Base-by-base conservation (phyloP, 2,329 filamentous ascomycete genomes). In the Nothophoma quercina region DNA sequence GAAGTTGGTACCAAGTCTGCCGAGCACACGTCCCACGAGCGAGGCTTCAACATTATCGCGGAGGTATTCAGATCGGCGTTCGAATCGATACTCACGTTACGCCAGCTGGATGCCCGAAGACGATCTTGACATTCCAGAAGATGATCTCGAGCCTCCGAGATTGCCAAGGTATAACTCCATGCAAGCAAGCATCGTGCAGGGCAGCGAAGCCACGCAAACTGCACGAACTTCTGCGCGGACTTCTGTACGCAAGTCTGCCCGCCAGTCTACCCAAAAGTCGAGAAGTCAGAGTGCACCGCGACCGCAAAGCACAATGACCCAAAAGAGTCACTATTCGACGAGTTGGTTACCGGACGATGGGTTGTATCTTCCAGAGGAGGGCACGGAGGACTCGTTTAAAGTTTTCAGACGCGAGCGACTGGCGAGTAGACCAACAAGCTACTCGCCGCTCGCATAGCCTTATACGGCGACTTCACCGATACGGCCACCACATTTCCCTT, bases 301-400 rank as follows among this genome's bases (percentile, higher is more conserved):
- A 33, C 47, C 50, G n/a, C 51, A 57, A 2, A 64, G 57, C 21
- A 56, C 46, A 2, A 55, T 45, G 40, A 62, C 59, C 9, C 58
- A 57, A 23, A 55, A 49, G 7, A 58, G 56, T 15, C 62, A 52
- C 28, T 49, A 56, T 16, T 64, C 64, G 3, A 42, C 58, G 26
- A 65, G 63, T 29, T 65, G 64, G 64, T 33, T 67, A 18, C 64
- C 64, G n/a, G 59, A 63, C 1, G 63, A 64, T 18, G 64, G 61
- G 5, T 19, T 67, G 22, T 67, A 64, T 34, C 49, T 67, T 8
- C 51, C 64, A 12, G 56, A 64, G 13, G 64, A 65, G 13, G 63
- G 61, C 1, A 59, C 56, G 9, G 48, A 55, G 5, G 57, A 62
- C 38, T 55, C 52, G 12, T 65, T 58, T 40, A 57, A 55, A 29